Evolutionary conservation across 2,329 filamentous ascomycete genomes (phyloP).

Genomic region (Sarocladium kiliense): DNA sequence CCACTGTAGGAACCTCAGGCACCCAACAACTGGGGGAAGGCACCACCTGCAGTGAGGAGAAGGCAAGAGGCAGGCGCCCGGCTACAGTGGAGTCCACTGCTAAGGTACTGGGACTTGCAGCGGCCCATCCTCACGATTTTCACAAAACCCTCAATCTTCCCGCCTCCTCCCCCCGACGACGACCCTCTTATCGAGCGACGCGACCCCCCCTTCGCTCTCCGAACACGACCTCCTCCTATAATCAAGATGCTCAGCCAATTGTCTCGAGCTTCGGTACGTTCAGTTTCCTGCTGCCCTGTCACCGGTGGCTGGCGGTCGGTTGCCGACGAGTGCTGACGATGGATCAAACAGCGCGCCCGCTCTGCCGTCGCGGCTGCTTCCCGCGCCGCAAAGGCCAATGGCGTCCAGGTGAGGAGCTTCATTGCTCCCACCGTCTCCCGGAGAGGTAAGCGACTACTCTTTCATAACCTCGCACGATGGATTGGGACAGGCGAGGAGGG

Average conservation of each 20-base stretch:
- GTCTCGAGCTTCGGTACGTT: conserved; percentile 51
- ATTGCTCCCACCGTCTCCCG: conserved; percentile 56
- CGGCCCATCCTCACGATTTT: conserved; percentile 36
- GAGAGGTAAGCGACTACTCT: conserved; percentile 46
- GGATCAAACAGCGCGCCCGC: conserved; percentile 39
- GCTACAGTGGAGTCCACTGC: conserved; percentile 2
- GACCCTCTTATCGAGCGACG: conserved; percentile 31
- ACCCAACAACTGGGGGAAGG: conserved; percentile 5
- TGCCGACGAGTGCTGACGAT: conserved; percentile 2
- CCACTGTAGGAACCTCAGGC: conserved; percentile 1
- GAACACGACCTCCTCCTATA: conserved; percentile 19
- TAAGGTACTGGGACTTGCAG: neutral
- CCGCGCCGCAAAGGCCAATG: conserved; percentile 22
- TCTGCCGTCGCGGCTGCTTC: conserved; percentile 43
- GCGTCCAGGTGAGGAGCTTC: conserved; percentile 49
- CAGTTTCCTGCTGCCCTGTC: conserved; percentile 11
- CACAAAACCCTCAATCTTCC: conserved; percentile 37
- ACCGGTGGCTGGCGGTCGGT: neutral
- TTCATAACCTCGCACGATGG: conserved; percentile 7
- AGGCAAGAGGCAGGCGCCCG: neutral
- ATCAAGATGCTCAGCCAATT: conserved; percentile 53
- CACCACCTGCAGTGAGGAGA: conserved; percentile 8
- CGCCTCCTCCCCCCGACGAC: conserved; percentile 21
- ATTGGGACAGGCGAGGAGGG: neutral
- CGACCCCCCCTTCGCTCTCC: conserved; percentile 2